These are phyloP conservation scores for Puccinia horiana DNA, from an alignment of 1,284 basidiomycete species.

Conservation along the genomic window DNA sequence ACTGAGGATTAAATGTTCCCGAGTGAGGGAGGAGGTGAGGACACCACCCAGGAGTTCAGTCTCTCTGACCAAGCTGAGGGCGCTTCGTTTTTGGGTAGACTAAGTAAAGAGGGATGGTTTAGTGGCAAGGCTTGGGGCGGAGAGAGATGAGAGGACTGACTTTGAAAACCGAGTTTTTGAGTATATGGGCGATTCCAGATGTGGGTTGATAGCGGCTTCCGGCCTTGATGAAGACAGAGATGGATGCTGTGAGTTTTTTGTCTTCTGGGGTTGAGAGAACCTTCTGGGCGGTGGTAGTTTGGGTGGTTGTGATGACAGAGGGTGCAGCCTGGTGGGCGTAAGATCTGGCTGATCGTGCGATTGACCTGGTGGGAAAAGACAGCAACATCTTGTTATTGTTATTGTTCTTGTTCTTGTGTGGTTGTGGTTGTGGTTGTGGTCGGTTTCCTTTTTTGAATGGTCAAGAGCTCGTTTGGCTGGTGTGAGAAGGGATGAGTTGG, in stretches of 20 bases:
- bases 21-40: conserved; percentile 77
- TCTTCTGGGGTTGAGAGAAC: conserved; percentile 68
- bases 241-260: conserved; percentile 73
- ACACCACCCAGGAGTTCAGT: conserved; percentile 92
- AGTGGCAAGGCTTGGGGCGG: background rate
- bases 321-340: conserved; percentile 4
- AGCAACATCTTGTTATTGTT: background rate
- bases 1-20: conserved; percentile 88
- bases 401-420: background rate
- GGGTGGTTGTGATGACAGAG: background rate
- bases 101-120: conserved; percentile 55
- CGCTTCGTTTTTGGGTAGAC: conserved; percentile 81
- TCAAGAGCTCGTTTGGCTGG: too few species aligned
- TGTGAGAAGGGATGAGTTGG: background rate
- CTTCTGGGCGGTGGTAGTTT: background rate
- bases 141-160: conserved; percentile 64
- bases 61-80: conserved; percentile 86
- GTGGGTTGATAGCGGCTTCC: conserved; percentile 82
- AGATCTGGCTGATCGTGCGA: conserved; percentile 3
- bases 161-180: conserved; percentile 98
- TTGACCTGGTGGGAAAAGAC: background rate
- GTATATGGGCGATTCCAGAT: conserved; percentile 81
- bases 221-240: conserved; percentile 87
- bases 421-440: background rate
- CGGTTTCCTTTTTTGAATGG: too few species aligned